phyloP scores from a whole-genome alignment of 73 alveolate genomes.

The Uronychia binucleata region DNA sequence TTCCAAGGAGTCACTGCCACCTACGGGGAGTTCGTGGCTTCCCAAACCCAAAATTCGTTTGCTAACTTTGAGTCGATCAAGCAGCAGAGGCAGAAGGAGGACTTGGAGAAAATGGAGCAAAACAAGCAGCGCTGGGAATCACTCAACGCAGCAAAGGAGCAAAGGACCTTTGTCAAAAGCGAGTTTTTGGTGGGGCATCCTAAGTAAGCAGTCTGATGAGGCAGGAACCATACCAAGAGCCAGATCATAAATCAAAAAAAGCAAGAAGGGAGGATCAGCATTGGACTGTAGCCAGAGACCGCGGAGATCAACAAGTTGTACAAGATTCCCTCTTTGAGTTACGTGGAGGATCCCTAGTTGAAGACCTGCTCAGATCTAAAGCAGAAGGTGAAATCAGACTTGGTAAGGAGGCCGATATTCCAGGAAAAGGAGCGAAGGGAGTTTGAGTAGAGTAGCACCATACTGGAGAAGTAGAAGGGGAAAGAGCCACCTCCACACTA shows the following conservation, averaged over 20 bases:
- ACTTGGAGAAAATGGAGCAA: too few relatives aligned
- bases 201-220: conserved; percentile 8
- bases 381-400: background rate
- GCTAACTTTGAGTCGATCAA: too few relatives aligned
- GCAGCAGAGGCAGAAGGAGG: too few relatives aligned
- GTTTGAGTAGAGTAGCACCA: background rate
- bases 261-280: conserved; percentile 53
- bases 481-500: background rate
- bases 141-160: background rate
- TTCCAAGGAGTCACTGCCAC: conserved; percentile 75
- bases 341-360: conserved; percentile 57
- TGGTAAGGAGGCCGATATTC: background rate
- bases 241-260: background rate
- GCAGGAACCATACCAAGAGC: background rate
- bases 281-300: conserved; percentile 43
- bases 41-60: too few relatives aligned
- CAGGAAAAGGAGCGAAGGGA: background rate
- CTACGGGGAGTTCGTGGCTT: too few relatives aligned
- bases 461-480: background rate
- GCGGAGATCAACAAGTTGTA: conserved; percentile 46
- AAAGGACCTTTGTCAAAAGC: background rate
- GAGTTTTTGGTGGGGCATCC: conserved; percentile 6
- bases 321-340: conserved; percentile 66
- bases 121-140: too few relatives aligned
- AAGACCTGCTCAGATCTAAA: background rate